These are phyloP conservation scores for Hypoxylon sp. DNA, from an alignment of 2,329 filamentous ascomycete species.

Conservation along the genomic window DNA sequence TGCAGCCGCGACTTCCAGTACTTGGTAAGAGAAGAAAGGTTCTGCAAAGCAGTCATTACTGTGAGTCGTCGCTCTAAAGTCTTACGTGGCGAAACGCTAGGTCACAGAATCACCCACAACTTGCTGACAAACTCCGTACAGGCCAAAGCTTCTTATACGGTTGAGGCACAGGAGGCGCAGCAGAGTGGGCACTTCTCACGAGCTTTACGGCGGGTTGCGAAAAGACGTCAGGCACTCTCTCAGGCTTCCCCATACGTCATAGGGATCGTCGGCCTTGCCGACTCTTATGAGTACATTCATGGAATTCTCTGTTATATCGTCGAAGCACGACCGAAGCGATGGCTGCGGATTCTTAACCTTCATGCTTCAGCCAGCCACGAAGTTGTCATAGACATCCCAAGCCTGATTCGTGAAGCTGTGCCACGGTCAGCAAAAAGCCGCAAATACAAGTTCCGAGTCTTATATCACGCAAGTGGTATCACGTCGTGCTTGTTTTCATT, in stretches of 20 bases:
- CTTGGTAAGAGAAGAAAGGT: constrained; percentile 67
- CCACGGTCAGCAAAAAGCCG: constrained; percentile 54
- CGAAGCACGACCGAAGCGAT: constrained; percentile 56
- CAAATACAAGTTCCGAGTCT: constrained; percentile 65
- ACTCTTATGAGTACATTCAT: constrained; percentile 73
- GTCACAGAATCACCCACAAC: constrained; percentile 45
- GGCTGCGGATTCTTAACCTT: constrained; percentile 72
- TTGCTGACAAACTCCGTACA: constrained; percentile 50
- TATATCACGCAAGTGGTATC: constrained; percentile 71
- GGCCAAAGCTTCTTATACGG: constrained; percentile 54
- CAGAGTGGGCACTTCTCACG: constrained; percentile 60
- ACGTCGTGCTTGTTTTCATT: constrained; percentile 71
- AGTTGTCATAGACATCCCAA: constrained; percentile 68
- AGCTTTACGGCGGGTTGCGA: constrained; percentile 72
- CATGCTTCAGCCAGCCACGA: constrained; percentile 65
- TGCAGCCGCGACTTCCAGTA: constrained; percentile 67
- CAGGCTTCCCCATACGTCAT: constrained; percentile 74
- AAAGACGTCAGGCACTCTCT: constrained; percentile 72
- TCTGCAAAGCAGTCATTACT: constrained; percentile 71
- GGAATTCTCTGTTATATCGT: constrained; percentile 76
- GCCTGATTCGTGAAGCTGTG: constrained; percentile 57
- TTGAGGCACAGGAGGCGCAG: constrained; percentile 55
- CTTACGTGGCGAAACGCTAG: constrained; percentile 4
- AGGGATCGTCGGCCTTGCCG: constrained; percentile 71
- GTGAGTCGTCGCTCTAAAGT: constrained; percentile 58